Conservation (phyloP, 805 yeast genomes). For the Maudiozyma serrabonitensis region DNA sequence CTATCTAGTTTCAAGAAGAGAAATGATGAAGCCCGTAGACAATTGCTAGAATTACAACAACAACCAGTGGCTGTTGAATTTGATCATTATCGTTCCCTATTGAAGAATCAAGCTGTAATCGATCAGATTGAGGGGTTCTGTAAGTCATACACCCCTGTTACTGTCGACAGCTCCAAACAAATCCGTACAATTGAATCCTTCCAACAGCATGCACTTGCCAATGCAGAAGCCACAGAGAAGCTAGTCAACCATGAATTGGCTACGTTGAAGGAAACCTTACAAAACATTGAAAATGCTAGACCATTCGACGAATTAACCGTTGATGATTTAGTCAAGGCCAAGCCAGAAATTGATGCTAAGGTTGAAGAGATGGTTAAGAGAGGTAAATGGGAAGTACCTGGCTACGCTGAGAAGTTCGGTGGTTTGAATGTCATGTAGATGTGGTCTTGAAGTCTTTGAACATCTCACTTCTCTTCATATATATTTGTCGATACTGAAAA, state of each 20-base stretch:
- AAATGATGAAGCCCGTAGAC: slow-evolving; percentile 93
- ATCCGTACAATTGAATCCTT: slow-evolving; percentile 85
- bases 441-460: background rate
- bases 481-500: background rate
- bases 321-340: slow-evolving; percentile 87
- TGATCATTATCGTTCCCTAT: slow-evolving; percentile 61
- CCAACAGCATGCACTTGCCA: slow-evolving; percentile 90
- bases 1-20: slow-evolving; percentile 93
- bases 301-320: slow-evolving; percentile 96
- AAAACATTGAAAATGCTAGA: slow-evolving; percentile 92
- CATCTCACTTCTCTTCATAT: background rate
- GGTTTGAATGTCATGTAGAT: slow-evolving; percentile 79
- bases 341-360: slow-evolving; percentile 96
- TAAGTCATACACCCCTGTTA: slow-evolving; percentile 67
- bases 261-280: slow-evolving; percentile 78
- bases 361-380: slow-evolving; percentile 88
- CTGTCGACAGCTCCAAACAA: slow-evolving; percentile 82
- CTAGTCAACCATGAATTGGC: slow-evolving; percentile 79
- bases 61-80: slow-evolving; percentile 79
- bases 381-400: slow-evolving; percentile 97
- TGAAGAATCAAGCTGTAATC: slow-evolving; percentile 74
- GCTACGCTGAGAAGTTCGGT: slow-evolving; percentile 97
- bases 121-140: slow-evolving; percentile 73
- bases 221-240: slow-evolving; percentile 87
- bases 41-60: slow-evolving; percentile 55